Evolutionary conservation across 225 moss, liverwort and hornwort species (phyloP).

Genomic region (Antitrichia curtipendula): DNA sequence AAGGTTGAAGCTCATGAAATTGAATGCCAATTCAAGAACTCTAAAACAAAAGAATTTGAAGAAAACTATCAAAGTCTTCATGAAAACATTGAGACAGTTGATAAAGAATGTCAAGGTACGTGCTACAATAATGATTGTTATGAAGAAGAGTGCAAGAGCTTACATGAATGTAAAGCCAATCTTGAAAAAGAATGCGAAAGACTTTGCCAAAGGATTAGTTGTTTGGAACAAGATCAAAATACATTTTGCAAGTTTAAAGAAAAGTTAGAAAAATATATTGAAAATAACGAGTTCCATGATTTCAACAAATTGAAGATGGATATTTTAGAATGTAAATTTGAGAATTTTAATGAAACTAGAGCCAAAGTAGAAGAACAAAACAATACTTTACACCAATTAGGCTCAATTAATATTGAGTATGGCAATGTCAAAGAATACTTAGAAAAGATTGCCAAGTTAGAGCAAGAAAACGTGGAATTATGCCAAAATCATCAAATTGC

Average conservation of each 20-base stretch:
- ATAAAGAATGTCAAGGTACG: neutral
- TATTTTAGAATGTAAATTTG: neutral
- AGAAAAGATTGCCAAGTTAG: neutral
- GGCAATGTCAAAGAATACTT: neutral
- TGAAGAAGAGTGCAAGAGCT: neutral
- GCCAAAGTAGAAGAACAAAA: neutral
- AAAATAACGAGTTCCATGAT: neutral
- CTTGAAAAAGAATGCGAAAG: neutral
- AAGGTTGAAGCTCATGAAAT: neutral
- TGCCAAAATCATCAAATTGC: constrained; percentile 3
- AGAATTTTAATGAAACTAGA: neutral
- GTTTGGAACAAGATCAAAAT: neutral
- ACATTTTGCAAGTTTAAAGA: neutral
- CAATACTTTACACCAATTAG: neutral
- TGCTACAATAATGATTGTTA: neutral
- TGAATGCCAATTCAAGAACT: neutral
- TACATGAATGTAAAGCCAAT: neutral
- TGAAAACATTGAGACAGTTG: neutral
- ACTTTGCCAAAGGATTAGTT: neutral
- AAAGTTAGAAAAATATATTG: neutral
- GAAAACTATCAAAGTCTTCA: neutral
- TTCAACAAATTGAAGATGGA: neutral
- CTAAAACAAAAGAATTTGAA: neutral
- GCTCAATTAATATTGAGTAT: neutral
- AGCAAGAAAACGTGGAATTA: constrained; percentile 3